These are phyloP conservation scores for Solanum hybrid DNA, from an alignment of 305 asterid species.

Conservation along the genomic window DNA sequence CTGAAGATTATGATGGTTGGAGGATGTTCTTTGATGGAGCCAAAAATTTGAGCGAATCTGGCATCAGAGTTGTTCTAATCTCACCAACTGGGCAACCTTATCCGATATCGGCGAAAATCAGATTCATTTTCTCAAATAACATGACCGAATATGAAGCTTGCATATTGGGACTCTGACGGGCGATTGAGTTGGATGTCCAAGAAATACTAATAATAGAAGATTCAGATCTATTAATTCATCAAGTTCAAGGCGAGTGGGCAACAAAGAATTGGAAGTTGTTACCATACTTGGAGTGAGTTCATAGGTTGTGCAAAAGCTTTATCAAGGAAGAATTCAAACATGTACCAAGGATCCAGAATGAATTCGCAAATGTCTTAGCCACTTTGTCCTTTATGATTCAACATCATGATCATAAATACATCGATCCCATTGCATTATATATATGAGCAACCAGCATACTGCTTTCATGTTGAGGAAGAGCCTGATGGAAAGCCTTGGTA, in stretches of 20 bases:
- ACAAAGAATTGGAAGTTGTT: too few species aligned
- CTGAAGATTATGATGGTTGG: too few species aligned
- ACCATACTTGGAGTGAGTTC: background rate
- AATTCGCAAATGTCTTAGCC: background rate
- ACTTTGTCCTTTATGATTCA: background rate
- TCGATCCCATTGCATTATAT: background rate
- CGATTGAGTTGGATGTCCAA: too few species aligned
- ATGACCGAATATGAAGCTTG: background rate
- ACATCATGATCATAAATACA: background rate
- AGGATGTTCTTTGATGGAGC: too few species aligned
- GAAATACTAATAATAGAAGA: too few species aligned
- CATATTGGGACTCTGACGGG: background rate
- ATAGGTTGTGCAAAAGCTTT: background rate
- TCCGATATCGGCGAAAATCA: too few species aligned
- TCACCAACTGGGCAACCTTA: too few species aligned
- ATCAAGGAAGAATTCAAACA: background rate
- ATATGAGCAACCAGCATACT: background rate
- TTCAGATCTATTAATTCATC: background rate
- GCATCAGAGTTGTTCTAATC: too few species aligned
- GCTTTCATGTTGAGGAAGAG: background rate
- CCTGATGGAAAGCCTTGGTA: background rate
- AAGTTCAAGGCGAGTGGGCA: background rate
- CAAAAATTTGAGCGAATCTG: too few species aligned
- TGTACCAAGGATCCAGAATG: background rate
- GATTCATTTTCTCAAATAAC: too few species aligned